Conservation (phyloP, 2,329 filamentous ascomycete species). For the Acrodontium crateriforme region DNA sequence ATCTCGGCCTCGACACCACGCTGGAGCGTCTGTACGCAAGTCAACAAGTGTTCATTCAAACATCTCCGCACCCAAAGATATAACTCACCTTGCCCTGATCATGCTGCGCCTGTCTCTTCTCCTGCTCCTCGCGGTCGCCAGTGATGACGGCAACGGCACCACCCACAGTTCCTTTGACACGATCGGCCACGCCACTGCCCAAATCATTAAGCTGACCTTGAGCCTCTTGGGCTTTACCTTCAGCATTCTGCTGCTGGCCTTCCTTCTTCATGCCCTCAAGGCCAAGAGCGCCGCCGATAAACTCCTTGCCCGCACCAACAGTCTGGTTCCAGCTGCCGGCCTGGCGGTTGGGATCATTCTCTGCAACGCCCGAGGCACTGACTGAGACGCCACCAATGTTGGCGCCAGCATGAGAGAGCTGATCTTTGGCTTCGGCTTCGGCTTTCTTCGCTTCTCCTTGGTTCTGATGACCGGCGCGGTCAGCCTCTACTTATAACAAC, state of each 20-base stretch:
- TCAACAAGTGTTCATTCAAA: too few species aligned
- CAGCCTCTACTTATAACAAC: too few species aligned
- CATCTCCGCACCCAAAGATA: too few species aligned
- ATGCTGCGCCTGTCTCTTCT: slow-evolving; percentile 54
- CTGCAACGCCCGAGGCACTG: slow-evolving; percentile 54
- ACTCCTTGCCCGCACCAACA: slow-evolving; percentile 72
- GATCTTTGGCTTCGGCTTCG: slow-evolving; percentile 52
- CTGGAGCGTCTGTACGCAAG: slow-evolving; percentile 67
- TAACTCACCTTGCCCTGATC: slow-evolving; percentile 79
- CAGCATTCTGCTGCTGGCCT: slow-evolving; percentile 64
- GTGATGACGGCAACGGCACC: slow-evolving; percentile 57
- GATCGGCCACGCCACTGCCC: slow-evolving; percentile 43
- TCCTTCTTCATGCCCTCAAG: slow-evolving; percentile 59
- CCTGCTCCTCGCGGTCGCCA: slow-evolving; percentile 53
- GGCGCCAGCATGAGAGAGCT: slow-evolving; percentile 59
- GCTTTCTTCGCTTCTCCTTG: slow-evolving; percentile 51
- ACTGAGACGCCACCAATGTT: slow-evolving; percentile 62
- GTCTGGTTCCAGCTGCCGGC: slow-evolving; percentile 78
- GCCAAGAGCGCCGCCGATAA: slow-evolving; percentile 61
- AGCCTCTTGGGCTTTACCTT: slow-evolving; percentile 71
- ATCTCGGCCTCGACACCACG: slow-evolving; percentile 72
- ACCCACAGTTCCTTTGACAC: slow-evolving; percentile 45
- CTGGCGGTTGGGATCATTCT: slow-evolving; percentile 59
- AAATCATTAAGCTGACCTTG: slow-evolving; percentile 68
- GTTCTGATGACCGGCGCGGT: slow-evolving; percentile 25